Conservation (phyloP, 208 protist genomes). For the Leishmania martiniquensis region DNA sequence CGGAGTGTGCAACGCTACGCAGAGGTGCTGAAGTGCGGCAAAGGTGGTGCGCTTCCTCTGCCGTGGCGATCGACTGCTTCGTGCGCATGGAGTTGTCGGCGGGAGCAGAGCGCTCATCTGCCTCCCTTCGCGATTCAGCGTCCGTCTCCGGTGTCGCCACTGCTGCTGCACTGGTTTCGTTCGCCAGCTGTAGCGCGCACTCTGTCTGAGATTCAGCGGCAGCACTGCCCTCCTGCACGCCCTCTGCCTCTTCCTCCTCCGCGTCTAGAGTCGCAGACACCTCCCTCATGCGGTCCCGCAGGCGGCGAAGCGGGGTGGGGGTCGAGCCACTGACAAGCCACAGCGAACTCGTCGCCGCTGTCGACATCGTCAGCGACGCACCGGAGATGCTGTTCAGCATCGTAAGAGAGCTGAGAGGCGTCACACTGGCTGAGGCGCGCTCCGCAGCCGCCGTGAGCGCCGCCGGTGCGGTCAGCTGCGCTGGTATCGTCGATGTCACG, state of each 20-base stretch:
- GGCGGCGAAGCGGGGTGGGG: slow-evolving; percentile 46
- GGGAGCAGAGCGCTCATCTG: background rate
- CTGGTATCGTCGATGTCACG: background rate
- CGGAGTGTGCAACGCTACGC: background rate
- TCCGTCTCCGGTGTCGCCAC: background rate
- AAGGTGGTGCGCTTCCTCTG: background rate
- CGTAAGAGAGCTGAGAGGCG: slow-evolving; percentile 7
- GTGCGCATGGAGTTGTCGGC: background rate
- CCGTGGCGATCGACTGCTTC: too few relatives aligned
- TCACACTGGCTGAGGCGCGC: background rate
- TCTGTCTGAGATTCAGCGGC: background rate
- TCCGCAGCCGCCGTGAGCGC: background rate
- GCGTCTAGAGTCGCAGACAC: background rate
- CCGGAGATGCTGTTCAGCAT: background rate
- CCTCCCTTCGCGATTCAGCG: background rate
- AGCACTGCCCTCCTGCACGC: background rate
- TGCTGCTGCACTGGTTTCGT: background rate
- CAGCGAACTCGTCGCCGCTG: slow-evolving; percentile 34
- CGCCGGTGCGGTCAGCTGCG: background rate
- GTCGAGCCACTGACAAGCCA: slow-evolving; percentile 56
- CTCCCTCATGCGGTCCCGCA: slow-evolving; percentile 13
- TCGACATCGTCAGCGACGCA: slow-evolving; percentile 8
- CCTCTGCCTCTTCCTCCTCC: background rate
- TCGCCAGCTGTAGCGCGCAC: background rate
- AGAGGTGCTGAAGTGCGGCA: background rate